Conservation (phyloP, 305 asterid species). For the Salvia sclarea region DNA sequence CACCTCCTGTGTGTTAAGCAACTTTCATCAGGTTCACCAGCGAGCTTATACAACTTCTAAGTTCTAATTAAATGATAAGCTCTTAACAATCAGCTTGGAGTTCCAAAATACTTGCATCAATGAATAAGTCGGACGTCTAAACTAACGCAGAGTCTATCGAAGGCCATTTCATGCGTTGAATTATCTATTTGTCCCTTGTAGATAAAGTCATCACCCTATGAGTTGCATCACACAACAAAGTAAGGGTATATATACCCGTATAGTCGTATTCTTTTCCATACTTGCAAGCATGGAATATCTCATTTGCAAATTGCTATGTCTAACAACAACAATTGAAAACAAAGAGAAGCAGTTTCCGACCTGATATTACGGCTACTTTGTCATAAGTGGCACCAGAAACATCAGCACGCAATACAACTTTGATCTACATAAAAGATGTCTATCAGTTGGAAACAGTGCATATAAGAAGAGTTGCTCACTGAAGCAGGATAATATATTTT, state of each 20-base stretch:
- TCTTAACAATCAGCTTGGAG: conserved; percentile 3
- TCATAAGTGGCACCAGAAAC: conserved; percentile 66
- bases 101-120: not conserved
- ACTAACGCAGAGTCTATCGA: not conserved
- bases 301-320: conserved; percentile 8
- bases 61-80: conserved; percentile 20
- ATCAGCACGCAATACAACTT: conserved; percentile 97
- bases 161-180: conserved; percentile 13
- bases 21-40: conserved; percentile 25
- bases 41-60: conserved; percentile 10
- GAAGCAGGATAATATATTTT: conserved; percentile 21
- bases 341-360: conserved; percentile 42
- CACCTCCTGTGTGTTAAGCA: conserved; percentile 71
- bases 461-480: not conserved
- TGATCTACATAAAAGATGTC: conserved; percentile 52
- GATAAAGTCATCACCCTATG: not conserved
- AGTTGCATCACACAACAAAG: conserved; percentile 10
- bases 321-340: conserved; percentile 19
- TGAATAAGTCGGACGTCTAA: conserved; percentile 1
- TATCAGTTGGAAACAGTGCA: conserved; percentile 24
- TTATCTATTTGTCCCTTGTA: not conserved
- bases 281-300: conserved; percentile 21
- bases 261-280: not conserved
- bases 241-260: not conserved
- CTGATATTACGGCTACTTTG: conserved; percentile 96